Conservation (phyloP, 2,329 filamentous ascomycete species). For the Fusarium foetens region DNA sequence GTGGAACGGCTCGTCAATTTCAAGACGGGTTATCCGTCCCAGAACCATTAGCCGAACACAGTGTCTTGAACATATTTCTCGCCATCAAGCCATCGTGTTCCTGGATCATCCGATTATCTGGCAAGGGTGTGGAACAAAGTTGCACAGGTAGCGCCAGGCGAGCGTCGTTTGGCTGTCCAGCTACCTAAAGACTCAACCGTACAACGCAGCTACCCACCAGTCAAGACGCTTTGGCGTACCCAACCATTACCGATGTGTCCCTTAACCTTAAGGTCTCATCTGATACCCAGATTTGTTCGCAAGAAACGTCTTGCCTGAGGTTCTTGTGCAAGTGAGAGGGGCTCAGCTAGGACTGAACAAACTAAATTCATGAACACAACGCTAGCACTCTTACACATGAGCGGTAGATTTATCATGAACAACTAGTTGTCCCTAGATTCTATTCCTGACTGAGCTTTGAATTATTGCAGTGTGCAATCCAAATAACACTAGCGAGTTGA, state of each 20-base stretch:
- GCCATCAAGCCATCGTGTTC: not conserved
- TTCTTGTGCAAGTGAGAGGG: constrained; percentile 13
- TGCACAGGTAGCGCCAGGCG: constrained; percentile 31
- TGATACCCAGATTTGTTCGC: not conserved
- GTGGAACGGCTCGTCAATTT: constrained; percentile 14
- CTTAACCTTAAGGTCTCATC: not conserved
- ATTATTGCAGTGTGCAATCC: not conserved
- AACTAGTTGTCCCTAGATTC: no score
- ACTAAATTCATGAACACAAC: not conserved
- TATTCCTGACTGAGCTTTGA: no score
- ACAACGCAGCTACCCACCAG: constrained; percentile 14
- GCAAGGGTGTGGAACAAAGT: constrained; percentile 29
- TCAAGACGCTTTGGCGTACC: constrained; percentile 9
- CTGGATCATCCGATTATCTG: constrained; percentile 16
- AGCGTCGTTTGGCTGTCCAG: constrained; percentile 17
- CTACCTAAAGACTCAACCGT: constrained; percentile 15
- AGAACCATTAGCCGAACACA: constrained; percentile 12
- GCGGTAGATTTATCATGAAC: not conserved
- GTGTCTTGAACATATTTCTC: constrained; percentile 15
- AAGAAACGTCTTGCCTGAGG: not conserved
- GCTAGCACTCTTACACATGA: not conserved
- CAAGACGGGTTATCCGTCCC: not conserved
- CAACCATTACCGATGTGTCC: not conserved
- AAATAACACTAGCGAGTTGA: not conserved
- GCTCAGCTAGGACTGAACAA: not conserved